These are phyloP conservation scores for Sutorius australiensis DNA, from an alignment of 768 basidiomycete genomes.

Conservation along the genomic window DNA sequence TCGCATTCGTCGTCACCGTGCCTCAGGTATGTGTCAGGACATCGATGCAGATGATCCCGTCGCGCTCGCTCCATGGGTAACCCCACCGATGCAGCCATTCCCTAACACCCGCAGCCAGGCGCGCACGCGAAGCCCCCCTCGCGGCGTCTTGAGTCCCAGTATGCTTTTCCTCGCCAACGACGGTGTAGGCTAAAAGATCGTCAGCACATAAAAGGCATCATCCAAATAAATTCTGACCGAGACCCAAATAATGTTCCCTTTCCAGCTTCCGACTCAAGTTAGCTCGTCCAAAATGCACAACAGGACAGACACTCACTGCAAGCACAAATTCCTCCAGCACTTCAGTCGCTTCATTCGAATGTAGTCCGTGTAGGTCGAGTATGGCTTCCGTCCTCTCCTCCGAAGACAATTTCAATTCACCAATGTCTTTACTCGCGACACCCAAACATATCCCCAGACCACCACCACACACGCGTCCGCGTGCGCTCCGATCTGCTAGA, in stretches of 20 bases:
- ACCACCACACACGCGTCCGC: conserved; percentile 75
- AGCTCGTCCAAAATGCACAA: conserved; percentile 7
- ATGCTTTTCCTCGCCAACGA: conserved; percentile 96
- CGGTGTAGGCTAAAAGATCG: conserved; percentile 60
- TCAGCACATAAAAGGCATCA: conserved; percentile 4
- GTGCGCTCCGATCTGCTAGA: conserved; percentile 65
- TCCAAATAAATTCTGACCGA: conserved; percentile 49
- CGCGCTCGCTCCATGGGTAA: conserved; percentile 92
- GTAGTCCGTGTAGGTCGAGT: conserved; percentile 90
- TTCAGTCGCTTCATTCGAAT: conserved; percentile 89
- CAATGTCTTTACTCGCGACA: conserved; percentile 58
- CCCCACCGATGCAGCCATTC: conserved; percentile 94
- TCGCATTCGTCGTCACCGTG: background rate
- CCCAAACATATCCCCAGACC: conserved; percentile 87
- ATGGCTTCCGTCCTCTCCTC: conserved; percentile 89
- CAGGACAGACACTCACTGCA: conserved; percentile 53
- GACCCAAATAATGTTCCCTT: conserved; percentile 80
- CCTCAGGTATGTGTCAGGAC: conserved; percentile 62
- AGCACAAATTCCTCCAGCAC: conserved; percentile 86
- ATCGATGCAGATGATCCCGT: conserved; percentile 88
- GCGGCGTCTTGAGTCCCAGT: conserved; percentile 84
- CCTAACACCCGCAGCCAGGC: conserved; percentile 81
- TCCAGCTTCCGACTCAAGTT: conserved; percentile 56
- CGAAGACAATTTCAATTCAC: conserved; percentile 55
- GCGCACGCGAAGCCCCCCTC: conserved; percentile 77